A percentile compares a stretch with the other conserved stretches of the same genome.
Conservation (phyloP, 176 grass and related monocot genomes). For the Avena atlantica region DNA sequence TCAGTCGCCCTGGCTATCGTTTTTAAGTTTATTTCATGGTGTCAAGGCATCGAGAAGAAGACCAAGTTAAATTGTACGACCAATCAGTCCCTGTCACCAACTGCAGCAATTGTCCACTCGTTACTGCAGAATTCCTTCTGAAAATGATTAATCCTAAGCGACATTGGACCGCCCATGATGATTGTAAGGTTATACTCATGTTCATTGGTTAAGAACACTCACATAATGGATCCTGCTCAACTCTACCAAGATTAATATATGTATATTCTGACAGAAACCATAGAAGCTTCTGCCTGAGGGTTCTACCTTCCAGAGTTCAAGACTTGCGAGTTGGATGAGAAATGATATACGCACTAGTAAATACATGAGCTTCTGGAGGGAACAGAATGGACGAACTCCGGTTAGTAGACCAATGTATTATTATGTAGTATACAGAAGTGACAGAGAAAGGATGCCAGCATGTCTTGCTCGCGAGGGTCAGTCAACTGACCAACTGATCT, state of each 20-base stretch:
- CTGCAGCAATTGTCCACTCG: background rate
- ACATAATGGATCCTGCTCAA: constrained; percentile 22
- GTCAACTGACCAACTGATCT: constrained; percentile 26
- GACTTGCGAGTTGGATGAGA: constrained; percentile 22
- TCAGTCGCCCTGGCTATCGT: background rate
- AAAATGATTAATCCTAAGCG: background rate
- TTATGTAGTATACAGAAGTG: background rate
- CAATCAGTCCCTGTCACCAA: background rate
- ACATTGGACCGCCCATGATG: background rate
- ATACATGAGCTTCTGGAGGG: background rate
- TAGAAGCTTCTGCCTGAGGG: constrained; percentile 3
- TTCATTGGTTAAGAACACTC: constrained; percentile 20
- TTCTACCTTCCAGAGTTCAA: constrained; percentile 19
- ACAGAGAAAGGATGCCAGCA: constrained; percentile 8
- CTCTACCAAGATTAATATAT: constrained; percentile 36
- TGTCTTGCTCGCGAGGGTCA: background rate
- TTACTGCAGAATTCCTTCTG: background rate
- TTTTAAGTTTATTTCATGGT: background rate
- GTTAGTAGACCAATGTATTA: constrained; percentile 1
- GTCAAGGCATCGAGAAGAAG: background rate
- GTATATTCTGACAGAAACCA: background rate
- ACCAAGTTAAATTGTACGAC: background rate
- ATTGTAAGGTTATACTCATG: constrained; percentile 10
- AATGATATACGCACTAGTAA: constrained; percentile 7
- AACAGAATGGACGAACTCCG: background rate